These are phyloP conservation scores for Ascochyta fabae DNA, from an alignment of 2,329 filamentous ascomycete species.

Conservation along the genomic window DNA sequence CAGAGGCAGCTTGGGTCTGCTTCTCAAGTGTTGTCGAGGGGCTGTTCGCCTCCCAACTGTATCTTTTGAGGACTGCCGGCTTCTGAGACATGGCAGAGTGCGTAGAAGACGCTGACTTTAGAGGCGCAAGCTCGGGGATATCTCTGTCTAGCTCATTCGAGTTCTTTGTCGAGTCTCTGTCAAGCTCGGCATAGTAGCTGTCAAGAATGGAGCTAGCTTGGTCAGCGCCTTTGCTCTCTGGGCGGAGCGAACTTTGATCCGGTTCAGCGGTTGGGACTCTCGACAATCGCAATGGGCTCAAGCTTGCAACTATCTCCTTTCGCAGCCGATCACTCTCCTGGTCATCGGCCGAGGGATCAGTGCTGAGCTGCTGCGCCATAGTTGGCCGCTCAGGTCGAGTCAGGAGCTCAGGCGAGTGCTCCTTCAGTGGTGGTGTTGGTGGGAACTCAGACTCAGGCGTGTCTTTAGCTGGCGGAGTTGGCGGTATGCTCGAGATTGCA, in stretches of 20 bases:
- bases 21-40: conserved; percentile 20
- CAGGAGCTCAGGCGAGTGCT: conserved; percentile 41
- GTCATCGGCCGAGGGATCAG: conserved; percentile 61
- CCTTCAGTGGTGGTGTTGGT: conserved; percentile 46
- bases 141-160: conserved; percentile 27
- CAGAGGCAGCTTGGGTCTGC: conserved; percentile 14
- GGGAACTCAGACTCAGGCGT: conserved; percentile 38
- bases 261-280: conserved; percentile 25
- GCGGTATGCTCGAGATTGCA: conserved; percentile 47
- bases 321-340: conserved; percentile 74
- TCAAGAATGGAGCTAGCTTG: conserved; percentile 70
- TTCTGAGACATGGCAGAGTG: conserved; percentile 24
- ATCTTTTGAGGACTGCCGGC: conserved; percentile 34
- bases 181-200: conserved; percentile 64
- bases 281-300: conserved; percentile 53
- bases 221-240: conserved; percentile 31
- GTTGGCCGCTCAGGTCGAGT: conserved; percentile 30
- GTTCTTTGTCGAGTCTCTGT: conserved; percentile 48
- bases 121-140: conserved; percentile 12
- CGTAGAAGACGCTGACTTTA: conserved; percentile 15
- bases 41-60: conserved; percentile 41
- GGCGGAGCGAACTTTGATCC: conserved; percentile 36
- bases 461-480: conserved; percentile 58
- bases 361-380: conserved; percentile 52
- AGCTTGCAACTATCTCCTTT: conserved; percentile 75